Conservation (phyloP, 1,139 yeast genomes). For the Pichia sp. region DNA sequence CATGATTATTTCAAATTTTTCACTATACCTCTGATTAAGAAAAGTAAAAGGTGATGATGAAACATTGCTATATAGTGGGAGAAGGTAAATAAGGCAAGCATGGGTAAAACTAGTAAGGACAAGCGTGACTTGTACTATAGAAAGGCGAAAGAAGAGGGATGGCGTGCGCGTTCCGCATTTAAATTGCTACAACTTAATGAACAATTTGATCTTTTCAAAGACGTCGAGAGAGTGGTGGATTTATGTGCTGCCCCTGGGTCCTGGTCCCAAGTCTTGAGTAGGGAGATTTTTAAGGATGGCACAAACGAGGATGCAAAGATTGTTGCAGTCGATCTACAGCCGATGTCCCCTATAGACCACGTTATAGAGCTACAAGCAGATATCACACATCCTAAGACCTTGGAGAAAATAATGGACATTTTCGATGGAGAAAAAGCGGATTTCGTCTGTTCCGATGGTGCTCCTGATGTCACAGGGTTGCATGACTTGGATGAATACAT, state of each 20-base stretch:
- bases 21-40: background rate
- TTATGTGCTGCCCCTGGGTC: slow-evolving; percentile 99
- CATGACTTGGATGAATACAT: slow-evolving; percentile 96
- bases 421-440: slow-evolving; percentile 94
- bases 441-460: slow-evolving; percentile 95
- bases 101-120: slow-evolving; percentile 96
- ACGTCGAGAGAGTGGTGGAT: slow-evolving; percentile 81
- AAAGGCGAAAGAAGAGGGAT: slow-evolving; percentile 95
- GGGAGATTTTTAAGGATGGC: slow-evolving; percentile 46
- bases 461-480: slow-evolving; percentile 96
- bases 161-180: slow-evolving; percentile 95
- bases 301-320: slow-evolving; percentile 53
- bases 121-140: slow-evolving; percentile 85
- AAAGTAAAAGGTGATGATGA: background rate
- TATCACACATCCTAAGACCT: slow-evolving; percentile 90
- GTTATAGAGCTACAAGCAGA: slow-evolving; percentile 92
- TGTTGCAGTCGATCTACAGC: slow-evolving; percentile 93
- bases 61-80: background rate
- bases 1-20: background rate
- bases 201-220: slow-evolving; percentile 75
- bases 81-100: slow-evolving; percentile 25
- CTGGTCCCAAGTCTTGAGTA: slow-evolving; percentile 93
- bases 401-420: slow-evolving; percentile 64
- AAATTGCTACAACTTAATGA: slow-evolving; percentile 85
- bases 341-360: slow-evolving; percentile 91